A percentile compares a stretch with the other conserved stretches of the same genome.
These are phyloP conservation scores for Gilbertella persicaria DNA, from an alignment of 371 early-diverging fungal species.

Conservation along the genomic window DNA sequence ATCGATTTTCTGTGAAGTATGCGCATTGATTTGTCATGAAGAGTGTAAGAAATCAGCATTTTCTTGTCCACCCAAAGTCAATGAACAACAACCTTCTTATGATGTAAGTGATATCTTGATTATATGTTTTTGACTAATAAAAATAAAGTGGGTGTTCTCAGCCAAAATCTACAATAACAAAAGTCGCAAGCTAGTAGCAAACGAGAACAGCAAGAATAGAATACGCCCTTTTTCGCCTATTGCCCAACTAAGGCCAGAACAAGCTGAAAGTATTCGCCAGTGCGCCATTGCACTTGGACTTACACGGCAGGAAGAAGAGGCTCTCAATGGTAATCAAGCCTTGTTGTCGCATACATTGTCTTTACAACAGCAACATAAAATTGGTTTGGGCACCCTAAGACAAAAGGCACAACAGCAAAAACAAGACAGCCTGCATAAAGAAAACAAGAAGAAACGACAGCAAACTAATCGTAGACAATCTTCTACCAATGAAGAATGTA, in stretches of 20 bases:
- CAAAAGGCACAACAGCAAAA: constrained; percentile 9
- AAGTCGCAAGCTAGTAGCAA: too few relatives aligned
- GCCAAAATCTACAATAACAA: constrained; percentile 27
- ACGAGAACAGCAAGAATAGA: too few relatives aligned
- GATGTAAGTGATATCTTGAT: constrained; percentile 24
- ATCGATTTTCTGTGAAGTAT: constrained; percentile 42
- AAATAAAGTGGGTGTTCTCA: constrained; percentile 20
- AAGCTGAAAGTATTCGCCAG: constrained; percentile 40
- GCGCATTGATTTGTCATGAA: constrained; percentile 44
- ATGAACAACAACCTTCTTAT: constrained; percentile 50
- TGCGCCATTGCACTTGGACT: constrained; percentile 38
- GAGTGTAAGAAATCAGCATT: constrained; percentile 40
- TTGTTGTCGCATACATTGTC: constrained; percentile 40
- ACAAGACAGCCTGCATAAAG: not conserved
- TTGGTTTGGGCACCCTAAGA: constrained; percentile 16
- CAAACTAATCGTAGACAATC: constrained; percentile 21
- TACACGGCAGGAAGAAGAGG: constrained; percentile 43
- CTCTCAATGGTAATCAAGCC: constrained; percentile 40
- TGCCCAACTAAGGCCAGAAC: constrained; percentile 18
- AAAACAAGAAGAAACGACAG: constrained; percentile 20
- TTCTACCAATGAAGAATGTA: constrained; percentile 16
- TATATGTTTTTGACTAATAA: not conserved
- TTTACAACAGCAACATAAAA: constrained; percentile 26
- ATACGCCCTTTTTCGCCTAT: constrained; percentile 11
- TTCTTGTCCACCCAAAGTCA: constrained; percentile 50